Evolutionary conservation across 2,329 filamentous ascomycete genomes (phyloP).

Genomic region (Ascochyta rabiei): DNA sequence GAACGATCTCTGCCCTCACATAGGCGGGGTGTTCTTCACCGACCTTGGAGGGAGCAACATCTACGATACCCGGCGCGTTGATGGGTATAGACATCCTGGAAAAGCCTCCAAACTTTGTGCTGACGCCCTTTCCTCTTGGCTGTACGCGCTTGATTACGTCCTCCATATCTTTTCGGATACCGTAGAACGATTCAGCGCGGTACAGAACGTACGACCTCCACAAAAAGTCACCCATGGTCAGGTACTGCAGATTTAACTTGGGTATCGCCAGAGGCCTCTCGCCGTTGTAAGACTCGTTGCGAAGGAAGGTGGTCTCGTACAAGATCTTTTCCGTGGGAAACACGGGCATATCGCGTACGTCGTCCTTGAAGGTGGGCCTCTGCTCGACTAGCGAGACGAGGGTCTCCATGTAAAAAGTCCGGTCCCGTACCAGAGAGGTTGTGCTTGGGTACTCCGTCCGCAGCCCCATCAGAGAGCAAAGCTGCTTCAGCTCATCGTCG

Average conservation of each 20-base stretch:
- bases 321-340: slow-evolving; percentile 84
- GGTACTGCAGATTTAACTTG: slow-evolving; percentile 93
- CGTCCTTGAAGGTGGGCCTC: slow-evolving; percentile 81
- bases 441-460: slow-evolving; percentile 81
- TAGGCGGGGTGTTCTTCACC: slow-evolving; percentile 82
- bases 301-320: slow-evolving; percentile 78
- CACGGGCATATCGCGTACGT: slow-evolving; percentile 70
- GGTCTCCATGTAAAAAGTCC: slow-evolving; percentile 71
- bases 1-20: slow-evolving; percentile 82
- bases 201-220: slow-evolving; percentile 92
- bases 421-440: slow-evolving; percentile 66
- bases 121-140: slow-evolving; percentile 71
- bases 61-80: slow-evolving; percentile 81
- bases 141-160: slow-evolving; percentile 78
- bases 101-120: slow-evolving; percentile 75
- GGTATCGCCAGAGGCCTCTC: slow-evolving; percentile 86
- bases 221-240: slow-evolving; percentile 94
- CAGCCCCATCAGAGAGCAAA: slow-evolving; percentile 76
- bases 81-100: slow-evolving; percentile 93
- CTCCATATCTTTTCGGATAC: slow-evolving; percentile 89
- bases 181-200: slow-evolving; percentile 89
- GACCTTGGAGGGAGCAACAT: slow-evolving; percentile 81
- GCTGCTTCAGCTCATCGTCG: slow-evolving; percentile 73
- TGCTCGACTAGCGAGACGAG: slow-evolving; percentile 77
- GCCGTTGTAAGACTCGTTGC: slow-evolving; percentile 87